Base-by-base conservation (phyloP, 2,329 filamentous ascomycete genomes). In the Cylindrodendrum hubeiense region DNA sequence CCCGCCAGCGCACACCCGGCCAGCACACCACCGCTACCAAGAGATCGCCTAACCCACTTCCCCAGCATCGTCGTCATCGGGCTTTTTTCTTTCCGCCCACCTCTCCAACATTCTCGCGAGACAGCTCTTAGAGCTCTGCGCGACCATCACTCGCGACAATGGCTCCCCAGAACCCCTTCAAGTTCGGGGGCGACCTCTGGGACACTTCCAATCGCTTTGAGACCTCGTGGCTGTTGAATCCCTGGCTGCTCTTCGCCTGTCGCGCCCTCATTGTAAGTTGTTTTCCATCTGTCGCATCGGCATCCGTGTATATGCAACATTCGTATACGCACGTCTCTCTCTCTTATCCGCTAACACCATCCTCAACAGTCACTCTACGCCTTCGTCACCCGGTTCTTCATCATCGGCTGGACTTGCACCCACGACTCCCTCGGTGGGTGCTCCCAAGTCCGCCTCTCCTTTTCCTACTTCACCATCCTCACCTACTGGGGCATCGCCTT, bases 401-500 rank as follows among this genome's bases (percentile, higher is more conserved):
- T 88, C 75, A 88, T 94, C 76, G 89, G 84, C 66, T 93, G 87
- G 84, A 81, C 87, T 65, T 89, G 89, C 74, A 80, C 83, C n/a
- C 84, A 88, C 76, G 76, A 79, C 34, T 55, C 67, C 1, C 70
- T 75, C 12, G 81, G 81, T 65, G 81, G 85, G 52, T 85, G 84
- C 75, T 68, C 75, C 34, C 75, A 74, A 1, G 86, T 87, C 26
- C 81, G 83, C 56, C 79, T 83, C 49, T 86, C 85, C 49, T 96
- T 97, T 82, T 93, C 90, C 73, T 97, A 89, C 84, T 97, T 97
- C 83, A 97, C 94, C 28, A 84, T 90, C 74, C 83, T 96, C 63
- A 93, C 91, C 10, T 96, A 91, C 84, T 96, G 92, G 92, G 93
- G 93, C 2, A 81, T 95, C 37, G 90, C 87, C 24, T 95, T 95